Conservation (phyloP, 805 yeast genomes). For the Henningerozyma blattae region DNA sequence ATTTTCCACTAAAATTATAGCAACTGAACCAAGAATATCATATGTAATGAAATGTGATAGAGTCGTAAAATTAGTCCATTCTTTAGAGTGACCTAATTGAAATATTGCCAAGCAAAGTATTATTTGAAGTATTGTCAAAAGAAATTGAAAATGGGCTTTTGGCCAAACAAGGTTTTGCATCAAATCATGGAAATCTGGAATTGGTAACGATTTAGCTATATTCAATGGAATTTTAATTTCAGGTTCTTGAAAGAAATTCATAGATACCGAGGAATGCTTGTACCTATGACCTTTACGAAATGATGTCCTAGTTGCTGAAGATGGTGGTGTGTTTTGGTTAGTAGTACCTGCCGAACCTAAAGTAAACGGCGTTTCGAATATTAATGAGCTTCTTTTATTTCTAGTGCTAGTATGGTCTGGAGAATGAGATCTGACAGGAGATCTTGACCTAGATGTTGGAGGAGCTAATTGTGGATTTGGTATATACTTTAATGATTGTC, state of each 20-base stretch:
- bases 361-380: slow-evolving; percentile 15
- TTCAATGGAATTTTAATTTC: slow-evolving; percentile 63
- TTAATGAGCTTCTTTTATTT: slow-evolving; percentile 12
- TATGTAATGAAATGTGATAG: slow-evolving; percentile 80
- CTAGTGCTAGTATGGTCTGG: slow-evolving; percentile 10
- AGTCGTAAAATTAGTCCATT: slow-evolving; percentile 54
- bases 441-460: slow-evolving; percentile 16
- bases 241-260: slow-evolving; percentile 93
- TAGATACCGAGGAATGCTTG: slow-evolving; percentile 90
- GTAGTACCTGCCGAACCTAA: slow-evolving; percentile 11
- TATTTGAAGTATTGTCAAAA: slow-evolving; percentile 50
- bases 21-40: slow-evolving; percentile 68
- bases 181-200: slow-evolving; percentile 44
- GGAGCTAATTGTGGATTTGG: slow-evolving; percentile 24
- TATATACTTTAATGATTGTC: slow-evolving; percentile 20
- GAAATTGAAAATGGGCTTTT: slow-evolving; percentile 44
- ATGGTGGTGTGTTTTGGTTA: slow-evolving; percentile 8
- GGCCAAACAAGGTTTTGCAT: slow-evolving; percentile 41
- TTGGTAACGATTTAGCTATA: slow-evolving; percentile 51
- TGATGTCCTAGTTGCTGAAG: slow-evolving; percentile 35
- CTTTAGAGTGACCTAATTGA: slow-evolving; percentile 42
- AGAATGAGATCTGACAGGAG: slow-evolving; percentile 20
- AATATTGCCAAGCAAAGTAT: slow-evolving; percentile 44
- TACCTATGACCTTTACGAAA: slow-evolving; percentile 91
- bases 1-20: slow-evolving; percentile 60